Evolutionary conservation across 176 grass and related monocot species (phyloP).

Genomic region (Lolium rigidum): DNA sequence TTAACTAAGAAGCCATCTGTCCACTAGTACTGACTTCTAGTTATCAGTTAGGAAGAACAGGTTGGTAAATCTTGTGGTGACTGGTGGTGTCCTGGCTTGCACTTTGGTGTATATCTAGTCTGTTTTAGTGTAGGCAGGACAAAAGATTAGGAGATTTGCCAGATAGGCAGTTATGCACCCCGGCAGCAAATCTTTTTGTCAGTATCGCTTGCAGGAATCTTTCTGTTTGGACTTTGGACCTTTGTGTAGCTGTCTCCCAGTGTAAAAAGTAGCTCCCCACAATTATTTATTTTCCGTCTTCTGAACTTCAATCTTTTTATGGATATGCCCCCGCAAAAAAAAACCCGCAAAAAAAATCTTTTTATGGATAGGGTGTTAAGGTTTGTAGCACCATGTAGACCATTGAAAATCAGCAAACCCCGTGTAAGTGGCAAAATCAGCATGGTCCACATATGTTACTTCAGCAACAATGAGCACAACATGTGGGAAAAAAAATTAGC

Average conservation of each 20-base stretch:
- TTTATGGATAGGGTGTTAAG: too few relatives aligned
- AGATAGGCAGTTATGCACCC: constrained; percentile 7
- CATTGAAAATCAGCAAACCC: background rate
- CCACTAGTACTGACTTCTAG: background rate
- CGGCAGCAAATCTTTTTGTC: constrained; percentile 4
- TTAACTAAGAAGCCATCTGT: background rate
- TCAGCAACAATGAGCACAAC: background rate
- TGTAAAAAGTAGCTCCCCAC: background rate
- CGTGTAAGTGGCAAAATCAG: background rate
- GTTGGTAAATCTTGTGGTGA: background rate
- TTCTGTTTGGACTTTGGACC: constrained; percentile 13
- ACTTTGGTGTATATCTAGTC: background rate
- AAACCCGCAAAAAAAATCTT: too few relatives aligned
- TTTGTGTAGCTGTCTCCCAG: too few relatives aligned
- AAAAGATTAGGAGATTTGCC: background rate
- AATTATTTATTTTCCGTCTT: too few relatives aligned
- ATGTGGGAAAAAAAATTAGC: background rate
- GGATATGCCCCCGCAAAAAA: too few relatives aligned
- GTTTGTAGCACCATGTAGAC: background rate
- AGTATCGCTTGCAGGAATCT: constrained; percentile 2
- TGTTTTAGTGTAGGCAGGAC: background rate
- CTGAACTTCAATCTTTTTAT: too few relatives aligned
- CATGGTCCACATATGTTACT: too few relatives aligned
- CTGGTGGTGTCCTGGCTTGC: background rate
- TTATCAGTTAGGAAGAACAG: background rate